Evolutionary conservation across 2,329 filamentous ascomycete genomes (phyloP).

Genomic region (Clathrospora elynae): DNA sequence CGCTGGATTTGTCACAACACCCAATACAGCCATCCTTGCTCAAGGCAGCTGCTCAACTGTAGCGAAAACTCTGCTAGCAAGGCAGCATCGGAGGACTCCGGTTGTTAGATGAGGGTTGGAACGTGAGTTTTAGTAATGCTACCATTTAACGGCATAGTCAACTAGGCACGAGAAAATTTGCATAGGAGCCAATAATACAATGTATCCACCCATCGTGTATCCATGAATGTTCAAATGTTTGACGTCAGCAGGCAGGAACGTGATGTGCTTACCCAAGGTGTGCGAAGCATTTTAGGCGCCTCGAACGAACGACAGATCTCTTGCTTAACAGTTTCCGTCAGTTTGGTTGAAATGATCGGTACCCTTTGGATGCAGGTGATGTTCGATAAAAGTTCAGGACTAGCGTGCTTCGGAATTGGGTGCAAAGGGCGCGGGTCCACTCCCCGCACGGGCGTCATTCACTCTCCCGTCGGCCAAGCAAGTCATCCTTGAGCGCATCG

Average conservation of each 20-base stretch:
- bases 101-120: slow-evolving; percentile 13
- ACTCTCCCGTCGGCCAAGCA: slow-evolving; percentile 21
- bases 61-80: slow-evolving; percentile 15
- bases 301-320: no score
- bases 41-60: background rate
- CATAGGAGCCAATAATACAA: slow-evolving; percentile 25
- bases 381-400: no score
- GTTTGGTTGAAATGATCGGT: no score
- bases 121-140: slow-evolving; percentile 22
- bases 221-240: no score
- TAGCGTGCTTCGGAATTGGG: no score
- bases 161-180: slow-evolving; percentile 26
- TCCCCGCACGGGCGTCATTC: slow-evolving; percentile 7
- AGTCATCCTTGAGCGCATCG: slow-evolving; percentile 17
- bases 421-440: slow-evolving; percentile 16
- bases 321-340: no score
- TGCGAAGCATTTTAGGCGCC: no score
- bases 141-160: slow-evolving; percentile 30
- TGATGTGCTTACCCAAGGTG: slow-evolving; percentile 8
- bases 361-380: no score
- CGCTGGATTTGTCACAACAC: no score
- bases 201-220: slow-evolving; percentile 31
- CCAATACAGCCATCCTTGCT: no score
- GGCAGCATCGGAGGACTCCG: slow-evolving; percentile 19
- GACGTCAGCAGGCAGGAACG: slow-evolving; percentile 8